Evolutionary conservation across 2,329 filamentous ascomycete species (phyloP).

Genomic region (Aspergillus sp.): DNA sequence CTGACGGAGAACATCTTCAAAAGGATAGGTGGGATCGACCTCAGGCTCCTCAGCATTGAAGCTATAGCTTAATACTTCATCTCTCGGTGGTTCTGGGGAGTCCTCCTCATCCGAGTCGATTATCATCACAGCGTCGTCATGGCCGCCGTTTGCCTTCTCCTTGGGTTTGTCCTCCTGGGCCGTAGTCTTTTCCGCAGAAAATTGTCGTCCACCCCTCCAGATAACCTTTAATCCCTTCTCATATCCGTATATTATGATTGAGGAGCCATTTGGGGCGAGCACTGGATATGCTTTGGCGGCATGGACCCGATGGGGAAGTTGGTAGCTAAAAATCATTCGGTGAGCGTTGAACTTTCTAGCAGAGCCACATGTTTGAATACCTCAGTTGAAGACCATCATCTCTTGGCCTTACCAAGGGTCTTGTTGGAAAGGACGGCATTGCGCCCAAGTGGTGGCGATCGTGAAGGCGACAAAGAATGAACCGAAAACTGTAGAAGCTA

Average conservation of each 20-base stretch:
- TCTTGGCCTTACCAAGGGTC: slow-evolving; percentile 33
- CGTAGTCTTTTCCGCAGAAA: slow-evolving; percentile 31
- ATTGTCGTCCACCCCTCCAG: slow-evolving; percentile 55
- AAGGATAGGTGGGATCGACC: slow-evolving; percentile 53
- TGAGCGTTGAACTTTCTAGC: slow-evolving; percentile 4
- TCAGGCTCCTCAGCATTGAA: slow-evolving; percentile 53
- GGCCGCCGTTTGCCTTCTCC: slow-evolving; percentile 15
- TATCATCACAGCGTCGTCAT: slow-evolving; percentile 48
- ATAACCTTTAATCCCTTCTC: slow-evolving; percentile 54
- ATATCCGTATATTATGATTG: slow-evolving; percentile 57
- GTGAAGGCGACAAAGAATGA: slow-evolving; percentile 13
- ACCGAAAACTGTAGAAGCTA: neutral
- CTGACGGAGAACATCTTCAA: slow-evolving; percentile 49
- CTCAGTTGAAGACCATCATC: slow-evolving; percentile 40
- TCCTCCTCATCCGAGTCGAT: slow-evolving; percentile 55
- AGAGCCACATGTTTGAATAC: slow-evolving; percentile 19
- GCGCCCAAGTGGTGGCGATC: slow-evolving; percentile 7
- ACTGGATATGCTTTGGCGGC: slow-evolving; percentile 55
- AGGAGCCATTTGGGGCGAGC: slow-evolving; percentile 57
- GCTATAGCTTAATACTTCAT: slow-evolving; percentile 24
- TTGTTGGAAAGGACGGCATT: slow-evolving; percentile 32
- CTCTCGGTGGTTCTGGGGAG: slow-evolving; percentile 24
- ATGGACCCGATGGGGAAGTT: slow-evolving; percentile 55
- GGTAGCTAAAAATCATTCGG: slow-evolving; percentile 45
- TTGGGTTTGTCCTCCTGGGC: slow-evolving; percentile 20